Conservation (phyloP, 2,329 filamentous ascomycete species). For the Byssothecium circinans region DNA sequence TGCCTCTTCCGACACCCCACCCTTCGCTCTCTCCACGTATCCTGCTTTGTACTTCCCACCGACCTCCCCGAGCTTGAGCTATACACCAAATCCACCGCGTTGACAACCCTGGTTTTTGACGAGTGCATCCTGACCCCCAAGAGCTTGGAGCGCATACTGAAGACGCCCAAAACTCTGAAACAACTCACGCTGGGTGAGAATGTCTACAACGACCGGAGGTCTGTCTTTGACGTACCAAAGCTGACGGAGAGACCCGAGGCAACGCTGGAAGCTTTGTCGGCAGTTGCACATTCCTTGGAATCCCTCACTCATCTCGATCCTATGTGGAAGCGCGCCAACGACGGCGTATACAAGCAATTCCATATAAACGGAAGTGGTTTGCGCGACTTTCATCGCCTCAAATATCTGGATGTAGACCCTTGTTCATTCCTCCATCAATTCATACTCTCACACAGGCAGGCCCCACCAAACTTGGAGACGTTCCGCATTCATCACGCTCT, state of each 20-base stretch:
- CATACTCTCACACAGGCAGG: slow-evolving; percentile 27
- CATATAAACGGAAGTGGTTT: slow-evolving; percentile 29
- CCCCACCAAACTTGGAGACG: slow-evolving; percentile 32
- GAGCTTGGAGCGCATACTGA: slow-evolving; percentile 28
- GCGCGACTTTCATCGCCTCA: slow-evolving; percentile 35
- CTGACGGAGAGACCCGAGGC: slow-evolving; percentile 19
- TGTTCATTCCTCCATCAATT: slow-evolving; percentile 35
- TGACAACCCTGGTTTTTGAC: slow-evolving; percentile 38
- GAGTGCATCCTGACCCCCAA: slow-evolving; percentile 35
- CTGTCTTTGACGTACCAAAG: slow-evolving; percentile 12
- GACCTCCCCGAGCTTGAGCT: slow-evolving; percentile 23
- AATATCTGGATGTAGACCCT: slow-evolving; percentile 31
- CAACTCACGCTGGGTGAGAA: slow-evolving; percentile 40
- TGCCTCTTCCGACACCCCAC: slow-evolving; percentile 40
- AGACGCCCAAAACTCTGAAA: slow-evolving; percentile 32
- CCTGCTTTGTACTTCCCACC: slow-evolving; percentile 29
- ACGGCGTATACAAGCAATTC: slow-evolving; percentile 15
- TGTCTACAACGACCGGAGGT: slow-evolving; percentile 23
- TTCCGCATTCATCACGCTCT: slow-evolving; percentile 28
- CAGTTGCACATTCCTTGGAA: slow-evolving; percentile 37
- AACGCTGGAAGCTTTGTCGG: slow-evolving; percentile 27
- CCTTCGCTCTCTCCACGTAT: slow-evolving; percentile 36
- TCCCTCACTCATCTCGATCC: slow-evolving; percentile 32
- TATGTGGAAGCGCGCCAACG: slow-evolving; percentile 17
- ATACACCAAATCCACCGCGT: slow-evolving; percentile 26